A percentile compares a stretch with the other conserved stretches of the same genome.
Evolutionary conservation across 2,329 filamentous ascomycete species (phyloP).

Genomic region (Mariannaea sp.): DNA sequence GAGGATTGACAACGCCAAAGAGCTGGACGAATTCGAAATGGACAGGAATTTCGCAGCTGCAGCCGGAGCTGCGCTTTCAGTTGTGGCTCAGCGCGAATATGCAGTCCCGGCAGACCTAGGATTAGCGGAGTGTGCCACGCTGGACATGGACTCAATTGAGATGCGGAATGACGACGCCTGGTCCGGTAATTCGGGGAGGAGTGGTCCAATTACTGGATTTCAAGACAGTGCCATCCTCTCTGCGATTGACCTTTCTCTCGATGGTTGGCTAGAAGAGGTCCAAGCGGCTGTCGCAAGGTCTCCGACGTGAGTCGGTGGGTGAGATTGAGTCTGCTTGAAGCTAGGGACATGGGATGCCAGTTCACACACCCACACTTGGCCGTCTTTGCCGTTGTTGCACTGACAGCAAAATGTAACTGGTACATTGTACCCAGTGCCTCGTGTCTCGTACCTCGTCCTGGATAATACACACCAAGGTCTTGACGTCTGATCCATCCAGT

Average conservation of each 20-base stretch:
- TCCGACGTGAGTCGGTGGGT: conserved; percentile 22
- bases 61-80: conserved; percentile 22
- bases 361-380: conserved; percentile 2
- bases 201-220: conserved; percentile 12
- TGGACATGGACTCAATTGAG: conserved; percentile 27
- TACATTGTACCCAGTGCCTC: neutral
- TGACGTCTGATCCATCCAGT: conserved; percentile 7
- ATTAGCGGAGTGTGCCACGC: conserved; percentile 27
- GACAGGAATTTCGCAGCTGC: conserved; percentile 26
- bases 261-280: conserved; percentile 25
- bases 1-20: conserved; percentile 3
- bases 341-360: conserved; percentile 17
- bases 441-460: neutral
- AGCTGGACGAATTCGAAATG: conserved; percentile 3
- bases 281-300: conserved; percentile 17
- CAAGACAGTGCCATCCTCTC: conserved; percentile 21
- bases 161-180: conserved; percentile 21
- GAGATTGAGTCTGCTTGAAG: conserved; percentile 21
- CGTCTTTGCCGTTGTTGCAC: neutral
- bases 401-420: neutral
- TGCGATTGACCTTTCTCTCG: conserved; percentile 25
- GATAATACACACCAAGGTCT: neutral
- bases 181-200: conserved; percentile 16
- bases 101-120: conserved; percentile 21
- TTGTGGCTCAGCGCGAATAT: conserved; percentile 24